Evolutionary conservation across 768 basidiomycete species (phyloP).

Genomic region (Trametes cubensis): DNA sequence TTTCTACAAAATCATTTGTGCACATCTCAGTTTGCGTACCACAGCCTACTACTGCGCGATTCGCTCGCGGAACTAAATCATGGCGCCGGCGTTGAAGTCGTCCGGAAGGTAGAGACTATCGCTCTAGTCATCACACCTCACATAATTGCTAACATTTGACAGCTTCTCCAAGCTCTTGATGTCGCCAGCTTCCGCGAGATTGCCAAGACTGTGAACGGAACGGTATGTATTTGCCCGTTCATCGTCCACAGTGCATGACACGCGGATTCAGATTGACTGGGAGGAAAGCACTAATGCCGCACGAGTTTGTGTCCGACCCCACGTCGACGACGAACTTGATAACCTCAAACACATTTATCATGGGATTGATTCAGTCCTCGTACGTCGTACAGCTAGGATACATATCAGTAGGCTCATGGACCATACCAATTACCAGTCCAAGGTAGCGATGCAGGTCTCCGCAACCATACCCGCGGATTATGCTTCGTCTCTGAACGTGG

Average conservation of each 20-base stretch:
- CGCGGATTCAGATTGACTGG: constrained; percentile 79
- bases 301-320: constrained; percentile 73
- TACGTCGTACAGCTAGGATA: too few relatives aligned
- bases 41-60: constrained; percentile 76
- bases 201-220: constrained; percentile 71
- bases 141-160: background rate
- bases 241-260: background rate
- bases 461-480: constrained; percentile 61
- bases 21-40: constrained; percentile 67
- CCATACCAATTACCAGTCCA: constrained; percentile 58
- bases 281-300: constrained; percentile 74
- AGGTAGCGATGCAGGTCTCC: constrained; percentile 74
- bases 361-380: constrained; percentile 82
- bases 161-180: constrained; percentile 66
- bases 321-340: constrained; percentile 86
- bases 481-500: constrained; percentile 74
- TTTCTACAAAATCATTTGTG: background rate
- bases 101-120: constrained; percentile 53
- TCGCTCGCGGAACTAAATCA: constrained; percentile 62
- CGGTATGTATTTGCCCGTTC: constrained; percentile 41
- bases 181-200: constrained; percentile 64
- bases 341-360: constrained; percentile 79
- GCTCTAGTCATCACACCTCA: background rate
- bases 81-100: constrained; percentile 54
- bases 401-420: background rate